Percentiles rank a stretch among this genome's conserved stretches.
phyloP scores from a whole-genome alignment of 75 land plant species.

The Gnetum montanum region DNA sequence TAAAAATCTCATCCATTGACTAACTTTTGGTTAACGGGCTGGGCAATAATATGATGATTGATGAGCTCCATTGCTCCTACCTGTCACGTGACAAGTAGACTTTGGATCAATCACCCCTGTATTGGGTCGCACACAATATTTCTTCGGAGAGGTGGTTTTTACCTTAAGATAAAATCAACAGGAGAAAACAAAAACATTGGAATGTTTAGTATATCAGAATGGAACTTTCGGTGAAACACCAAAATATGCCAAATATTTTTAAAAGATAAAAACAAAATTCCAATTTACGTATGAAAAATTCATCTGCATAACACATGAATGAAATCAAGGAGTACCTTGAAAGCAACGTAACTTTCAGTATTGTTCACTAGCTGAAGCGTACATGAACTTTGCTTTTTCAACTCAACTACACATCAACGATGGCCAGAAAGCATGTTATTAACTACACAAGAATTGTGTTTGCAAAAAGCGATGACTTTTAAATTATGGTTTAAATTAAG shows the following conservation, averaged over 20 bases:
- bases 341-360: constrained; percentile 41
- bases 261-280: no score
- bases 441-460: background rate
- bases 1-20: no score
- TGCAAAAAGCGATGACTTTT: background rate
- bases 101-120: constrained; percentile 61
- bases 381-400: constrained; percentile 66
- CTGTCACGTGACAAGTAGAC: constrained; percentile 54
- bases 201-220: no score
- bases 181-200: no score
- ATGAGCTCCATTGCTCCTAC: no score
- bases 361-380: constrained; percentile 33
- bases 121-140: constrained; percentile 89
- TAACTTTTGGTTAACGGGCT: no score
- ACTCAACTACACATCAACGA: constrained; percentile 32
- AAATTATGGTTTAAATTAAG: background rate
- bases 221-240: no score
- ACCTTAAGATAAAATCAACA: no score
- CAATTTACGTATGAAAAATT: no score
- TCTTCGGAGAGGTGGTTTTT: constrained; percentile 87
- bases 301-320: no score
- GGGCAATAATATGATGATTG: no score
- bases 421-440: background rate
- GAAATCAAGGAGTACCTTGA: constrained; percentile 40
- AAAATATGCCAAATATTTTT: no score